A percentile compares a stretch with the other conserved stretches of the same genome.
Conservation (phyloP, 192 early-diverging fungal species). For the Coemansia brasiliensis region DNA sequence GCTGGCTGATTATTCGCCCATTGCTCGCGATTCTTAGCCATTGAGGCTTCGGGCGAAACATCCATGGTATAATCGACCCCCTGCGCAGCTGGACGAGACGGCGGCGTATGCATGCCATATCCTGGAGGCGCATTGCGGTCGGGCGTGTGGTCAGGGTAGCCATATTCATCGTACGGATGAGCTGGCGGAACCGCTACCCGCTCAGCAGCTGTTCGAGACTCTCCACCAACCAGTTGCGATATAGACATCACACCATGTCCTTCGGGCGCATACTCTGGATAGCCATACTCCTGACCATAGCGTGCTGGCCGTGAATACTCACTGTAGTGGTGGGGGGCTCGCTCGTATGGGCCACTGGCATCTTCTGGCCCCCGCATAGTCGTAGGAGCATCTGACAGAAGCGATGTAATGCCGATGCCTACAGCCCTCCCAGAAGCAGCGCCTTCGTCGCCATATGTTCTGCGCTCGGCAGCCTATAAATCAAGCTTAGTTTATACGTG, state of each 20-base stretch:
- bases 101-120: conserved; percentile 24
- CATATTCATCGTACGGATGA: conserved; percentile 2
- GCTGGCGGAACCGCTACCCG: background rate
- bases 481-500: background rate
- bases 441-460: conserved; percentile 12
- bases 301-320: conserved; percentile 10
- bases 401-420: conserved; percentile 46
- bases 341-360: conserved; percentile 1
- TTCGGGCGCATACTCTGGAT: conserved; percentile 14
- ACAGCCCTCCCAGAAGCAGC: conserved; percentile 10
- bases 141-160: conserved; percentile 3
- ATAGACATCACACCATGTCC: conserved; percentile 45
- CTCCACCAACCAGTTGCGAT: conserved; percentile 45
- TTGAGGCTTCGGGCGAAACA: conserved; percentile 11
- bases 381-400: conserved; percentile 24
- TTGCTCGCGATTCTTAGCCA: conserved; percentile 10
- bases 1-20: conserved; percentile 2
- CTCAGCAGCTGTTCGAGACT: conserved; percentile 3
- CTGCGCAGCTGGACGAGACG: conserved; percentile 3
- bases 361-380: background rate
- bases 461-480: conserved; percentile 10
- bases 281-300: conserved; percentile 19
- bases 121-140: conserved; percentile 2
- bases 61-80: background rate
- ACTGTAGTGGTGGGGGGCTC: conserved; percentile 4